Evolutionary conservation across 495 filamentous ascomycete genomes (phyloP).

Genomic region (Aspergillus sclerotiicarbonarius): DNA sequence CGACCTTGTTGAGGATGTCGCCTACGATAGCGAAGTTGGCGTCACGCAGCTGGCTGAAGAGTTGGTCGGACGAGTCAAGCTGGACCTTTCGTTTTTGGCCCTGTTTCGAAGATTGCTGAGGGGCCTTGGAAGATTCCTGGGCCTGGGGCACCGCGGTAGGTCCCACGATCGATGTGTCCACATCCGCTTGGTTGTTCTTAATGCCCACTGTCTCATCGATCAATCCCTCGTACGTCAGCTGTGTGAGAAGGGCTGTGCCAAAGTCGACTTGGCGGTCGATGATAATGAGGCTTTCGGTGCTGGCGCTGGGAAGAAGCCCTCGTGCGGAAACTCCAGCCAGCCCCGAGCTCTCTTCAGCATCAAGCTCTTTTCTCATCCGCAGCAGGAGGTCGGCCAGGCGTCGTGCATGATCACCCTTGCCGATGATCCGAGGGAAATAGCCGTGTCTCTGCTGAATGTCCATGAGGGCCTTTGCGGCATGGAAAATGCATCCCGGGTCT

Average conservation of each 20-base stretch:
- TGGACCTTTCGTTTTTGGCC: slow-evolving; percentile 85
- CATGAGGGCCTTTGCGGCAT: slow-evolving; percentile 93
- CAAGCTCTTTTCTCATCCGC: slow-evolving; percentile 87
- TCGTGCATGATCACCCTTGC: slow-evolving; percentile 93
- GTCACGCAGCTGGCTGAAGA: slow-evolving; percentile 86
- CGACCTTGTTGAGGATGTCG: slow-evolving; percentile 83
- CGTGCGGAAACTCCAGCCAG: slow-evolving; percentile 57
- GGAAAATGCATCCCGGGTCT: slow-evolving; percentile 84
- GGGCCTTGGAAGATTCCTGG: slow-evolving; percentile 52
- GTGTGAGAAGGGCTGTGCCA: slow-evolving; percentile 85
- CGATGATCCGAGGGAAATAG: slow-evolving; percentile 90
- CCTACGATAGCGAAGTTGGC: slow-evolving; percentile 95
- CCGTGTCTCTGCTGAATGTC: slow-evolving; percentile 86
- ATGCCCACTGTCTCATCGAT: slow-evolving; percentile 95
- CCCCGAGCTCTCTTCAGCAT: slow-evolving; percentile 70
- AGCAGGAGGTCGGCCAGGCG: slow-evolving; percentile 83
- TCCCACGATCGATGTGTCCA: slow-evolving; percentile 90
- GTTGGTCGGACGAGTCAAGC: slow-evolving; percentile 83
- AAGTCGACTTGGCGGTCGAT: slow-evolving; percentile 95
- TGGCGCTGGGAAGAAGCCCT: slow-evolving; percentile 77
- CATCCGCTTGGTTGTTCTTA: slow-evolving; percentile 80
- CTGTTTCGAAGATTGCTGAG: slow-evolving; percentile 52
- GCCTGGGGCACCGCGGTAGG: slow-evolving; percentile 56
- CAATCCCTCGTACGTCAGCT: slow-evolving; percentile 94
- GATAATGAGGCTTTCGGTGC: slow-evolving; percentile 86